phyloP scores from a whole-genome alignment of 2,329 filamentous ascomycete species.

The Pseudogymnoascus sp. region DNA sequence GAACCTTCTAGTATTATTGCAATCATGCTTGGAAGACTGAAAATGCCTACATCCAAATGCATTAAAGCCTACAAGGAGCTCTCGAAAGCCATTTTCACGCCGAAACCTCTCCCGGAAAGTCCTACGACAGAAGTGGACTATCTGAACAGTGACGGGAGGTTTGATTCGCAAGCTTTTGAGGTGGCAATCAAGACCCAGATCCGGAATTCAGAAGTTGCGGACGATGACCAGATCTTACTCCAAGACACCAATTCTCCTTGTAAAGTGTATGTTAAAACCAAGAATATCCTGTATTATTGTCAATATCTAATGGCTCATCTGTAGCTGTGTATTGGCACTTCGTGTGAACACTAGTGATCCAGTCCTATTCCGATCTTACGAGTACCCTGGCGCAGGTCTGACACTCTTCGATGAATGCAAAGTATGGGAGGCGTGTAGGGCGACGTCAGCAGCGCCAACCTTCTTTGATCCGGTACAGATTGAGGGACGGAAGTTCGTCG shows the following conservation, averaged over 20 bases:
- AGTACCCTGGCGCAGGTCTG: not conserved
- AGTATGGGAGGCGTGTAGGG: constrained; percentile 26
- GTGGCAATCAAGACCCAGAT: not conserved
- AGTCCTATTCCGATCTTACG: constrained; percentile 11
- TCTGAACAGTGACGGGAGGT: not conserved
- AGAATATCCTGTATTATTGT: not conserved
- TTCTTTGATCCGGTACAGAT: constrained; percentile 24
- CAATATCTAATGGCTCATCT: not conserved
- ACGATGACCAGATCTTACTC: not conserved
- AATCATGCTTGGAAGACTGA: constrained; percentile 33
- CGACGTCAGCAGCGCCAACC: constrained; percentile 28
- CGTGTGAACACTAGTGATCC: not conserved
- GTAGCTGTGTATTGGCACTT: constrained; percentile 13
- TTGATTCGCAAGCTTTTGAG: not conserved
- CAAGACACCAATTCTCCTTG: not conserved
- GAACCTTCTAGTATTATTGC: constrained; percentile 27
- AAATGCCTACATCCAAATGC: constrained; percentile 30
- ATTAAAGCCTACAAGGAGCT: constrained; percentile 25
- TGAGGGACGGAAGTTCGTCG: constrained; percentile 8
- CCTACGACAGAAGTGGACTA: not conserved
- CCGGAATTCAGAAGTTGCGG: not conserved
- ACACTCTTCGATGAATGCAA: constrained; percentile 8
- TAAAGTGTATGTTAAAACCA: not conserved
- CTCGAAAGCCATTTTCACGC: constrained; percentile 8
- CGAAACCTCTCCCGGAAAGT: not conserved